Conservation (phyloP, 2,329 filamentous ascomycete genomes). For the Pseudophaeomoniella oleicola region DNA sequence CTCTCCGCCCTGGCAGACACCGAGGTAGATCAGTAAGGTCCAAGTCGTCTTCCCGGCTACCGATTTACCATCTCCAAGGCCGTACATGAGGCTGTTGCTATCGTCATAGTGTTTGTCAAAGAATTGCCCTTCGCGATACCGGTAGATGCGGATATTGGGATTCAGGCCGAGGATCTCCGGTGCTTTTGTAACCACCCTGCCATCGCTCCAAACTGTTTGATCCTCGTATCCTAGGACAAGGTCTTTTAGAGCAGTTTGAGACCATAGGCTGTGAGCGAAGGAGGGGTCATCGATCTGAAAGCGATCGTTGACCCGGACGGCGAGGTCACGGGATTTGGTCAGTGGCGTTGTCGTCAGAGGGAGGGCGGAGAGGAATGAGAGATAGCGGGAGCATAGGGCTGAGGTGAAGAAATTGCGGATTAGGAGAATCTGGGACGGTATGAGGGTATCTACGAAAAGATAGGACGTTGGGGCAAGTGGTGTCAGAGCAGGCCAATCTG, state of each 20-base stretch:
- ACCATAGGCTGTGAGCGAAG: constrained; percentile 68
- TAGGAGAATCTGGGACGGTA: constrained; percentile 56
- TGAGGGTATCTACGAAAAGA: constrained; percentile 42
- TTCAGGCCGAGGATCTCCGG: constrained; percentile 73
- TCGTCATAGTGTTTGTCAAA: constrained; percentile 94
- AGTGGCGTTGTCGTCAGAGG: constrained; percentile 65
- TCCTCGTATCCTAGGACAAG: constrained; percentile 27
- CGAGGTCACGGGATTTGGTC: constrained; percentile 65
- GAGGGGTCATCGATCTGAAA: constrained; percentile 63
- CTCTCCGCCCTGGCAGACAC: constrained; percentile 71
- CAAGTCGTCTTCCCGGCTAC: constrained; percentile 61
- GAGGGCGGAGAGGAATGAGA: constrained; percentile 55
- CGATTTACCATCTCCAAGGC: constrained; percentile 21
- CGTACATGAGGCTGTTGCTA: constrained; percentile 54
- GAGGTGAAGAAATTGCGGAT: constrained; percentile 62
- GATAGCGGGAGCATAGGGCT: constrained; percentile 60
- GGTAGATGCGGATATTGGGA: constrained; percentile 77
- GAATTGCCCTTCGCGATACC: constrained; percentile 74
- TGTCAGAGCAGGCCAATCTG: constrained; percentile 58
- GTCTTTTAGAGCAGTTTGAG: constrained; percentile 57
- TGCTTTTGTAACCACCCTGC: constrained; percentile 28
- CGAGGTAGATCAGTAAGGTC: constrained; percentile 81
- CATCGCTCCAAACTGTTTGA: constrained; percentile 36
- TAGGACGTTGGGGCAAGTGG: constrained; percentile 53
- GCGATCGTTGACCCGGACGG: constrained; percentile 75